phyloP scores from a whole-genome alignment of 768 basidiomycete species.

The Hypholoma fasciculare region DNA sequence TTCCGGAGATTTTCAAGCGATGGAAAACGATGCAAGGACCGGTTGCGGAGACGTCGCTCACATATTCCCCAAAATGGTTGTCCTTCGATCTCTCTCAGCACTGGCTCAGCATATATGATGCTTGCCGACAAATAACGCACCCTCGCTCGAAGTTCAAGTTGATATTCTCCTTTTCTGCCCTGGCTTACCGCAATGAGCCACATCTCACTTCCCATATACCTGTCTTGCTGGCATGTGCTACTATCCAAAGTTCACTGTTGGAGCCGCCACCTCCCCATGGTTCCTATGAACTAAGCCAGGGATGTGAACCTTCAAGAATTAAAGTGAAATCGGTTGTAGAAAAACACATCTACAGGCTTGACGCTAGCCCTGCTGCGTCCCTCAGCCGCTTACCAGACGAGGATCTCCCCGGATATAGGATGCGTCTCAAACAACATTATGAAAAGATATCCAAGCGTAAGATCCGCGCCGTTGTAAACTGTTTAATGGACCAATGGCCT shows the following conservation, averaged over 20 bases:
- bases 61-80: constrained; percentile 15
- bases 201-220: constrained; percentile 18
- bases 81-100: neutral
- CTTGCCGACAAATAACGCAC: constrained; percentile 7
- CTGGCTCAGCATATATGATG: constrained; percentile 14
- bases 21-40: constrained; percentile 5
- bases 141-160: constrained; percentile 10
- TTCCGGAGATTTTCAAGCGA: constrained; percentile 8
- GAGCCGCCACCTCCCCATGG: constrained; percentile 16
- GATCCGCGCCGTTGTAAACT: neutral
- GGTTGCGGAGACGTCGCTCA: neutral
- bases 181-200: constrained; percentile 11
- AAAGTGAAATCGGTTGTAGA: constrained; percentile 4
- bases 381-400: neutral
- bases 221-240: constrained; percentile 32
- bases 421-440: neutral
- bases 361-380: constrained; percentile 4
- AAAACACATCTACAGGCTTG: neutral
- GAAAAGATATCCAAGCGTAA: neutral
- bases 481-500: constrained; percentile 20
- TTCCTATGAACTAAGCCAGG: constrained; percentile 19
- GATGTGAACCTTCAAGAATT: constrained; percentile 11
- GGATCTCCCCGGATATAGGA: neutral
- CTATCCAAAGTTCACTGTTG: constrained; percentile 12
- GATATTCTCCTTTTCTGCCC: constrained; percentile 14